Conservation (phyloP, 768 basidiomycete genomes). For the Cystofilobasidium bisporidii region DNA sequence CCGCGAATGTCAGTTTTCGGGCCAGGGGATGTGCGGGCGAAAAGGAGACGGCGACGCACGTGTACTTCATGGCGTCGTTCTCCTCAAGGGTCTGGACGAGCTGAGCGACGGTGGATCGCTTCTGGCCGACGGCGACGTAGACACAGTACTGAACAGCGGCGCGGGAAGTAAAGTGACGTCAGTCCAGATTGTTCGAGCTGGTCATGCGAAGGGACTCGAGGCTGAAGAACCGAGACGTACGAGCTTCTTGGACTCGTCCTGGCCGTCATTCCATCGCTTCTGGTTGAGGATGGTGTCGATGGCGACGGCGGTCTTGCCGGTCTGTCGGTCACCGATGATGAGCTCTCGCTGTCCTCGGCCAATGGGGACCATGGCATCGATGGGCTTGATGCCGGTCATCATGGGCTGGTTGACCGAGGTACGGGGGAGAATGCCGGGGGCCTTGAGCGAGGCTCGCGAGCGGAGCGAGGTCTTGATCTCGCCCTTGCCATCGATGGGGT, state of each 20-base stretch:
- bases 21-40: too few relatives aligned
- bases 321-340: conserved; percentile 99
- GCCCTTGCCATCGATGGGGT: conserved; percentile 99
- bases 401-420: conserved; percentile 99
- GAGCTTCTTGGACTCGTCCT: conserved; percentile 93
- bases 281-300: conserved; percentile 99
- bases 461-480: conserved; percentile 88
- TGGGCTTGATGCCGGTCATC: conserved; percentile 99
- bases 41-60: conserved; percentile 36
- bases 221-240: too few relatives aligned
- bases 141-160: conserved; percentile 99
- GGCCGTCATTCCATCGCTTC: conserved; percentile 98
- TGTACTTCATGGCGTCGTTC: conserved; percentile 99
- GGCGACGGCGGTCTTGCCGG: conserved; percentile 98
- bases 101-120: conserved; percentile 98
- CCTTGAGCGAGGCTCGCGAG: conserved; percentile 95
- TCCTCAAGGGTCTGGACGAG: conserved; percentile 99
- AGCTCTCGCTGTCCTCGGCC: conserved; percentile 99
- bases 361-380: conserved; percentile 99
- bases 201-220: too few relatives aligned
- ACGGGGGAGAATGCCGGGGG: conserved; percentile 97
- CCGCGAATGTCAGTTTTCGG: not conserved
- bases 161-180: too few relatives aligned
- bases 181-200: too few relatives aligned
- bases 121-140: conserved; percentile 98